phyloP scores from a whole-genome alignment of 2,329 filamentous ascomycete genomes.

The Alternaria hordeiaustralica region DNA sequence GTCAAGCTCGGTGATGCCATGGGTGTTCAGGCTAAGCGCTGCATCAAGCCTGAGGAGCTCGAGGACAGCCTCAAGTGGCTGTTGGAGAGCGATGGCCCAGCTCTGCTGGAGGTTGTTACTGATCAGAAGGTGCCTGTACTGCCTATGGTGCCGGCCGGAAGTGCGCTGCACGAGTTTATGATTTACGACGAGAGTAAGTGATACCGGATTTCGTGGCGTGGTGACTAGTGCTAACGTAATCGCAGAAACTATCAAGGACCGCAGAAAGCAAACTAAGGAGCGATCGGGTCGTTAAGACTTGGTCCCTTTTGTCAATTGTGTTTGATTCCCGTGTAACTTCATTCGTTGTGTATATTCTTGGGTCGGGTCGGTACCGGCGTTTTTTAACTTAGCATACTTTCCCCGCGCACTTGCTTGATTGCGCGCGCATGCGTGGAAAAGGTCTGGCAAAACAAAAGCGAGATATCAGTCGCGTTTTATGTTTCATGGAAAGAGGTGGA shows the following conservation, averaged over 20 bases:
- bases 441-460: too few species aligned
- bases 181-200: slow-evolving; percentile 78
- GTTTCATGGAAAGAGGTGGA: not conserved
- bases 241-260: slow-evolving; percentile 31
- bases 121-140: slow-evolving; percentile 92
- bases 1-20: slow-evolving; percentile 92
- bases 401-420: too few species aligned
- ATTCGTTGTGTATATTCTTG: slow-evolving; percentile 29
- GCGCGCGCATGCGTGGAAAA: too few species aligned
- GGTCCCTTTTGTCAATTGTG: not conserved
- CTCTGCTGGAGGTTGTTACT: slow-evolving; percentile 87
- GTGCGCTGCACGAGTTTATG: slow-evolving; percentile 89
- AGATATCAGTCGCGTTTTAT: too few species aligned
- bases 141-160: slow-evolving; percentile 93
- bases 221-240: slow-evolving; percentile 11
- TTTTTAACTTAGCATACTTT: slow-evolving; percentile 4
- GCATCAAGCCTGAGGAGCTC: slow-evolving; percentile 77
- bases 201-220: too few species aligned
- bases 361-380: slow-evolving; percentile 25
- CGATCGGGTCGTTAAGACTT: slow-evolving; percentile 34
- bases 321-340: slow-evolving; percentile 15
- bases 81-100: slow-evolving; percentile 83
- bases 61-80: slow-evolving; percentile 84
- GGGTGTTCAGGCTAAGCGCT: slow-evolving; percentile 77
- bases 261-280: slow-evolving; percentile 39